Evolutionary conservation across 192 early-diverging fungal species (phyloP), one percentile per base, ranked within the genome.

Genomic region (Coemansia sp.): DNA sequence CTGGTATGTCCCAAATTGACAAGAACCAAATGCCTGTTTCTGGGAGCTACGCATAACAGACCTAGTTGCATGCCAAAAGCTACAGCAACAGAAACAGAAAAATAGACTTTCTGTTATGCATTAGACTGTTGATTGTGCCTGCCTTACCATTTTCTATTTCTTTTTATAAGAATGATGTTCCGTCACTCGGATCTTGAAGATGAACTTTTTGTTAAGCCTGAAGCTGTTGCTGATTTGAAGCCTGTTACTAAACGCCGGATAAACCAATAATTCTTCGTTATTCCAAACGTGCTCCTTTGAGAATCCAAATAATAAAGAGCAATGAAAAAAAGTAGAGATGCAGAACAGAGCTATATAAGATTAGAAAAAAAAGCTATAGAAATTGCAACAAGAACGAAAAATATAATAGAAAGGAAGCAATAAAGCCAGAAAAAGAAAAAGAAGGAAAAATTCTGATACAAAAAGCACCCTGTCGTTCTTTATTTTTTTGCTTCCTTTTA

Each of bases 391-490:
- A 4, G 20, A 58, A 30, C 32, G n/a, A 33, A 5, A 33, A 60
- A 12, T 48, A 17, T 10, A 54, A 22, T 30, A 66, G 56, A 57
- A 64, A 60, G 32, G 30, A 42, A 33, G 22, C 31, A 52, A 64
- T 36, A 55, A 33, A 71, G 20, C 7, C 5, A 16, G 49, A 71
- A 34, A 52, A 60, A 40, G 64, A 59, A 4, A 16, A 17, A 38
- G 60, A 42, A 64, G 48, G 54, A 22, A 18, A 28, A 29, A 5
- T 25, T 25, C 22, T 25, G 22, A 25, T 25, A 25, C 22, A 25
- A 25, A 25, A 25, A 25, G 22, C 22, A 25, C 22, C 22, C 5
- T 25, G 6, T 7, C 4, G 51, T 12, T 45, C 14, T 12, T 45
- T 25, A 25, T 54, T 54, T 16, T 14, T 22, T 22, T 54, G 4